These are phyloP conservation scores for Elongisporangium anandrum DNA, from an alignment of 352 stramenopile genomes.

Conservation along the genomic window DNA sequence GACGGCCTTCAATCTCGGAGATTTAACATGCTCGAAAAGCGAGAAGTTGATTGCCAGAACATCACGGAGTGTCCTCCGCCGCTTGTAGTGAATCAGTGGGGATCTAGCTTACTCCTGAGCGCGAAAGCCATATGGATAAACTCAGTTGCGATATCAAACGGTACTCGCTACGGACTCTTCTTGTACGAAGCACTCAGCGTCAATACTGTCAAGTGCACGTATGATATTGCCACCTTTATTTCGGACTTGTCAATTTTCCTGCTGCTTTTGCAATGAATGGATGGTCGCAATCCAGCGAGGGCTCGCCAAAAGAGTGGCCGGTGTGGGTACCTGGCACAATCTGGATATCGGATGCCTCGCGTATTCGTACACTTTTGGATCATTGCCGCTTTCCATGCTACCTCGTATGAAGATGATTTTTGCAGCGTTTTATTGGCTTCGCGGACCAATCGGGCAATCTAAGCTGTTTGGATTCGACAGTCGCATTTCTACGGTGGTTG, in stretches of 20 bases:
- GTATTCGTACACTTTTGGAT: no score
- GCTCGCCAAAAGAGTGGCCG: background rate
- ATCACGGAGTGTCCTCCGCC: no score
- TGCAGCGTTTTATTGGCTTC: slow-evolving; percentile 8
- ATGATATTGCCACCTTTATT: background rate
- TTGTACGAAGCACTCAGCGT: background rate
- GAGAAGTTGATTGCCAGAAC: no score
- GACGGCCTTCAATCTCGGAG: no score
- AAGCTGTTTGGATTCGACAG: background rate
- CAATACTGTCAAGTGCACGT: background rate
- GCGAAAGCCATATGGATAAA: no score
- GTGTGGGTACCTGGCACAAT: background rate
- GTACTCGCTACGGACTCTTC: background rate
- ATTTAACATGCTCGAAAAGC: no score
- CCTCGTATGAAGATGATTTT: no score
- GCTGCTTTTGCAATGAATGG: background rate
- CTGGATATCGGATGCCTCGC: background rate
- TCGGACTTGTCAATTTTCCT: background rate
- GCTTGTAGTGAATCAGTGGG: no score
- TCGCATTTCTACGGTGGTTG: no score
- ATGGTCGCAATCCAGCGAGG: background rate
- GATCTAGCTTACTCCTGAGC: no score
- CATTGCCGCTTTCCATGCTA: no score
- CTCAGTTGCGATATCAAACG: no score
- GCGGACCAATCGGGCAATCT: background rate